Conservation (phyloP, 257 asterid species). For the Rubia yunnanensis region DNA sequence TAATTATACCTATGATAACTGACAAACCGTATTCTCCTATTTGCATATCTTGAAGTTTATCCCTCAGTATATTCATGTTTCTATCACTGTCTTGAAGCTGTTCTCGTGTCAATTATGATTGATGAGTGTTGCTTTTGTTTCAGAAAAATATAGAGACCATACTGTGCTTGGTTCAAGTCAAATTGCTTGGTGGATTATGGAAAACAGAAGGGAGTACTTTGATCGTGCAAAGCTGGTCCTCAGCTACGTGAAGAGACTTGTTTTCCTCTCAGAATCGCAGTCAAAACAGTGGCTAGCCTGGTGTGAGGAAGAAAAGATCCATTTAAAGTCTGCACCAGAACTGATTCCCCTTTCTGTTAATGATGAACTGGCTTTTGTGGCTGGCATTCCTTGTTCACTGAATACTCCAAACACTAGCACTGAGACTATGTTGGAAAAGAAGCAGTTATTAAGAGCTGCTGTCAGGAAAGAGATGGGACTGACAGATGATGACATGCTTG, state of each 20-base stretch:
- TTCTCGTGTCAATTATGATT: not conserved
- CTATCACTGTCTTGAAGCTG: not conserved
- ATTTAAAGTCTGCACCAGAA: constrained; percentile 60
- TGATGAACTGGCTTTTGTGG: constrained; percentile 90
- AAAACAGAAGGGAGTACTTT: constrained; percentile 85
- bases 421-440: constrained; percentile 70
- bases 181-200: constrained; percentile 99
- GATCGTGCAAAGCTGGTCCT: constrained; percentile 74
- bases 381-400: constrained; percentile 72
- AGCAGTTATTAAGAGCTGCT: constrained; percentile 43
- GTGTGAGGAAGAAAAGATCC: constrained; percentile 85
- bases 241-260: constrained; percentile 67
- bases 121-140: constrained; percentile 14
- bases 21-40: not conserved
- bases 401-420: constrained; percentile 67
- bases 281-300: constrained; percentile 84
- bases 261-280: constrained; percentile 78
- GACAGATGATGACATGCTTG: constrained; percentile 70
- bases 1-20: not conserved
- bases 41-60: not conserved
- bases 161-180: constrained; percentile 87
- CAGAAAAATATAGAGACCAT: constrained; percentile 79
- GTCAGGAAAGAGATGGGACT: constrained; percentile 87
- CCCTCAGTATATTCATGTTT: not conserved
- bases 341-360: constrained; percentile 81